Evolutionary conservation across 108 stramenopile genomes (phyloP), one percentile per base, ranked within the genome.

Genomic region (Fragilaria crotonensis): DNA sequence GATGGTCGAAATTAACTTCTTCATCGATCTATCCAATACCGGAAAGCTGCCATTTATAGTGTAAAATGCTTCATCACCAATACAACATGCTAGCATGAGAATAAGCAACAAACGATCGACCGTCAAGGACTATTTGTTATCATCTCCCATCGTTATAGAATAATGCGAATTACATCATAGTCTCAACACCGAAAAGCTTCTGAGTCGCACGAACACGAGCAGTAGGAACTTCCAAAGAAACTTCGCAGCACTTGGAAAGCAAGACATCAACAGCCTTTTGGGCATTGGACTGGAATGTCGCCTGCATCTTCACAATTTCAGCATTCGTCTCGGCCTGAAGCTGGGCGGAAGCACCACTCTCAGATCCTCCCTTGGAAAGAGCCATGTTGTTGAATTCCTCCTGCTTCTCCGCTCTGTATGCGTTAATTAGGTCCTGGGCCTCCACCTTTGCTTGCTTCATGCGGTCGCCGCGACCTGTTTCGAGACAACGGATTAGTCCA

Each of bases 381-480:
- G 80, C 81, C 70, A 81, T 81, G 75, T 87, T 89, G 67, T 93
- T 86, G 78, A 93, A 93, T 68, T 88, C 87, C 46, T 87, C 85
- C 66, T 93, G 92, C 75, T 90, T 89, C 57, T 93, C 92, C 55
- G 76, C 71, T 54, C 88, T 77, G 80, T 93, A 90, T 0, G 82
- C 63, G 59, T 83, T 78, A 58, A 93, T 89, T 59, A 93, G 74
- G 44, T 80, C 79, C 57, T 89, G 81, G 28, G 86, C 88, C 60
- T 93, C 92, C 21, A 68, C 81, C 63, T 91, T 89, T 31, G 93
- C 93, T 67, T 90, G 89, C 82, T 94, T 94, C 89, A 94, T 89
- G 67, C 93, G 87, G 63, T 94, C 89, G 21, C 93, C 93, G 26
- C 93, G 89, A 29, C 84, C 92, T 89, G 36, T 11, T 11, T 11